Evolutionary conservation across 2,329 filamentous ascomycete genomes (phyloP), one percentile per base, ranked within the genome.

Genomic region (Delphinella strobiligena): DNA sequence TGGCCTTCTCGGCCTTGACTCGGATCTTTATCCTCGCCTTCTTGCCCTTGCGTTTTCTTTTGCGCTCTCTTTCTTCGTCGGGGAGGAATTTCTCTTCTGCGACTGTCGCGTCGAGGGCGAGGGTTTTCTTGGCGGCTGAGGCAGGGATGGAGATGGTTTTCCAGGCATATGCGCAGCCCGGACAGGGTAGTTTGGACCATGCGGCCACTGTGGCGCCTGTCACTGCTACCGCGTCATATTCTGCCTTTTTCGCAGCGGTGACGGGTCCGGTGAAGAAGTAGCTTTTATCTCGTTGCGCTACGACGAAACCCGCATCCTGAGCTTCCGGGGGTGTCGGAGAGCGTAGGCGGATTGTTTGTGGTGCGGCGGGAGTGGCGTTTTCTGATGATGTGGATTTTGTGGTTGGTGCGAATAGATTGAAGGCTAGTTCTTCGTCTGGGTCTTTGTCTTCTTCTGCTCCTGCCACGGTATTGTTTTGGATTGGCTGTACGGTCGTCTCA

Each of bases 1-100:
- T 42, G 17, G 49, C 46, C 36, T 49, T 42, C 33, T 44, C 43
- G 4, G 42, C 45, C 33, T 48, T 50, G 29, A 27, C 12, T 12
- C 22, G 22, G 7, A 7, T 27, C 22, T 27, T 27, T 27, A 58
- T 48, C 2, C 55, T 49, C 19, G 47, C 37, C 34, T 54, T 53
- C 40, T 58, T 58, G 33, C 55, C 55, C 11, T 48, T 47, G 7
- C 54, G 41, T 17, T 33, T 52, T 10, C 50, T 51, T 31, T 48
- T 56, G 2, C 32, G 30, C 24, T 36, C 24, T 14, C 19, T 18
- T n/a, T 35, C 17, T 22, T 29, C 16, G 14, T 15, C 22, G 5
- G n/a, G n/a, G 7, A 27, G 22, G 22, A 27, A 27, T 7, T 27
- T 12, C 22, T 7, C 12, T 12, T 27, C 22, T 7, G 17, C 14